Base-by-base conservation (phyloP, 371 early-diverging fungal species). In the Funneliformis caledonium region DNA sequence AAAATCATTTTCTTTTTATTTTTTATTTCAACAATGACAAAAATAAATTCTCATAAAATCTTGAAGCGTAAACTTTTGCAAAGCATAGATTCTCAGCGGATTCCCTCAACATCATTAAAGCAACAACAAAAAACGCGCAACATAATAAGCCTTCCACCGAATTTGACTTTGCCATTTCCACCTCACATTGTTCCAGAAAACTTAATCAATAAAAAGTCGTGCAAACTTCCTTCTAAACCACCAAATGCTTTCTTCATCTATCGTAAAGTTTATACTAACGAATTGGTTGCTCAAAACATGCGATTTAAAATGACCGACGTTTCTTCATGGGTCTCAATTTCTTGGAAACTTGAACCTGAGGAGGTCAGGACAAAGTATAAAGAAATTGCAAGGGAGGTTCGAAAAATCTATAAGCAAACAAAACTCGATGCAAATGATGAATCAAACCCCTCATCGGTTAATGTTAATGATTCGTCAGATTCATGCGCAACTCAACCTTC, bases 161-260 rank as follows among this genome's bases (percentile, higher is more conserved):
- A 10, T 14, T 37, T 74, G 8, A 74, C 31, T n/a, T 52, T 76
- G 14, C 77, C 64, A 1, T 62, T 76, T 31, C 77, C 77, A n/a
- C 65, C 77, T n/a, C 37, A 60, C 6, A 60, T 76, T 42, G 62
- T n/a, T 62, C 64, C 77, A 5, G 65, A 76, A 8, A 64, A 76
- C 22, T 76, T 48, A 33, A 73, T 73, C 4, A 52, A 48, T 42
- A 62, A 14, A 4, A 59, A 75, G n/a, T 26, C 48, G 64, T 26
- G 77, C n/a, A 64, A 64, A 67, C 50, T 67, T 22, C 60, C 60
- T 26, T 65, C 78, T 0, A 78, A 78, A 56, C 45, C 78, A 1
- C 37, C 68, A 33, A 78, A 78, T 62, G 64, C 60, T 14, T 78
- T 59, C 19, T 68, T 78, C 19, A 64, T 78, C 22, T 78, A 78